Evolutionary conservation across 768 basidiomycete species (phyloP).

Genomic region (Rhodotorula kratochvilovae): DNA sequence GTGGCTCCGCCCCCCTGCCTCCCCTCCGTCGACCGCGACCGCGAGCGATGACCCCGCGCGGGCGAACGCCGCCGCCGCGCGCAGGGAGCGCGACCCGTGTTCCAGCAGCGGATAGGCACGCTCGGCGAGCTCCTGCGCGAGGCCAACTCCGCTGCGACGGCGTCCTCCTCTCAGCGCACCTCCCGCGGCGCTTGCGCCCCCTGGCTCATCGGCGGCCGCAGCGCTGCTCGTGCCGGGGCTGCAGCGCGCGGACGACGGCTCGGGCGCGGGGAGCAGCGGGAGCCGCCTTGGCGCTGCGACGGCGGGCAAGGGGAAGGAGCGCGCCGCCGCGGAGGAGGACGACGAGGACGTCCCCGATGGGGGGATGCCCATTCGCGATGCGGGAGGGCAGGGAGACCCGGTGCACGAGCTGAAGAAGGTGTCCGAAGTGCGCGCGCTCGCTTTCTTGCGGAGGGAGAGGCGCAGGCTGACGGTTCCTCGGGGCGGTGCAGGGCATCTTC

Average conservation of each 20-base stretch:
- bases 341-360: conserved; percentile 17
- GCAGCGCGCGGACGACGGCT: background rate
- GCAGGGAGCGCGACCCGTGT: conserved; percentile 8
- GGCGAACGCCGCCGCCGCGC: background rate
- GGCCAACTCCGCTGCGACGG: conserved; percentile 4
- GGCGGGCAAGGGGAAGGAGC: conserved; percentile 1
- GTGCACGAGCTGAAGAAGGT: conserved; percentile 26
- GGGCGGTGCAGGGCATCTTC: conserved; percentile 20
- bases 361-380: conserved; percentile 2
- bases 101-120: conserved; percentile 23
- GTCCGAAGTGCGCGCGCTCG: conserved; percentile 14
- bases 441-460: background rate
- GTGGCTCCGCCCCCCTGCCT: background rate
- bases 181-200: background rate
- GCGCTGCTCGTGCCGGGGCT: background rate
- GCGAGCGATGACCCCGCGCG: too few species aligned
- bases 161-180: too few species aligned
- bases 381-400: background rate
- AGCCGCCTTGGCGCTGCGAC: background rate
- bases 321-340: background rate
- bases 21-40: too few species aligned
- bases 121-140: conserved; percentile 19
- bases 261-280: background rate
- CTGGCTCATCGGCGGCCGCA: background rate
- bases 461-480: too few species aligned